Evolutionary conservation across 2,329 filamentous ascomycete species (phyloP), one percentile per base, ranked within the genome.

Genomic region (Neobulgaria alba): DNA sequence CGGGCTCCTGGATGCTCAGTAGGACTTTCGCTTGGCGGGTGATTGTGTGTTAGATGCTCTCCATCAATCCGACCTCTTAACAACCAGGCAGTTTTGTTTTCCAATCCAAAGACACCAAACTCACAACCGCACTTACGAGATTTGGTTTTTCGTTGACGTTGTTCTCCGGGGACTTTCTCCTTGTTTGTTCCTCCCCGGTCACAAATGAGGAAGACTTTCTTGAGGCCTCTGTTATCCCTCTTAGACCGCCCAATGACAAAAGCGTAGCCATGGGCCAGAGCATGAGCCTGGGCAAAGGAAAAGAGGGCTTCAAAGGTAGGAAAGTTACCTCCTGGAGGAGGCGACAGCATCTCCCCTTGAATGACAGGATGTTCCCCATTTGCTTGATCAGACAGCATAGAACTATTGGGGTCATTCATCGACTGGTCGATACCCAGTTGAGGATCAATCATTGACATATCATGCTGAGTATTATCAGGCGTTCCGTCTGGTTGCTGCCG

Each of bases 21-120:
- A 3, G 77, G 77, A 54, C 77, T 79, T 56, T 81, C 76, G 53
- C 77, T 82, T 2, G 77, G 77, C 1, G 73, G 73, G 52, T 82
- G 77, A 52, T 82, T 82, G 58, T 82, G 77, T 41, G 67, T 61
- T 30, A 80, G 61, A 54, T 81, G 77, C 38, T 66, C 55, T 4
- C 66, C 60, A 46, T 80, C 72, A 2, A 77, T 77, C 3, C 77
- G 72, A 53, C 80, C 81, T 38, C 77, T 69, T 43, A 82, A 72
- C 0, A 75, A 76, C 77, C 77, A 82, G 50, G 81, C 75, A 0
- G 75, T 79, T 44, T 77, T 68, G 54, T 80, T 75, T 57, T 82
- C 77, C 29, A 82, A 77, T 41, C 77, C 77, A 49, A 81, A 82
- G 58, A 82, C 80, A n/a, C 77, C 77, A 57, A 82, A 82, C 20